Conservation (phyloP, 2,329 filamentous ascomycete species). For the Macrophomina tecta region DNA sequence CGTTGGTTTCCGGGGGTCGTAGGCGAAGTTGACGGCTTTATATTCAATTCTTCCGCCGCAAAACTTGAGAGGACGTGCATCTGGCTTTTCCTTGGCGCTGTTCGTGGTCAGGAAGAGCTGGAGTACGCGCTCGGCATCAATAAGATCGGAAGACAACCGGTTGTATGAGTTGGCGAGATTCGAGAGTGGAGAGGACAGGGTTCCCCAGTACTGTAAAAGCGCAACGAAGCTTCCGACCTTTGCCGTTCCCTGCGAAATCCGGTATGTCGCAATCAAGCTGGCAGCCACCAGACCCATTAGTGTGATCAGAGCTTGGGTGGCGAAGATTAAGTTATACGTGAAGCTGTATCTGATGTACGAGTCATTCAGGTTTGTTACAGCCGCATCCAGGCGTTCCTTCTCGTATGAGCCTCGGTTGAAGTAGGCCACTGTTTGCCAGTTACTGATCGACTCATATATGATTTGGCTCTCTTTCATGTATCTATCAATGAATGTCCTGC, state of each 20-base stretch:
- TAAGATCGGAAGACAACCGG: slow-evolving; percentile 28
- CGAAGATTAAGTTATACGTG: slow-evolving; percentile 32
- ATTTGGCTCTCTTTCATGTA: slow-evolving; percentile 58
- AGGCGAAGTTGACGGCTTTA: slow-evolving; percentile 61
- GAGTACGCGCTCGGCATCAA: slow-evolving; percentile 32
- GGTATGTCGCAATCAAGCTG: slow-evolving; percentile 60
- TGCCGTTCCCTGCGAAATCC: slow-evolving; percentile 48
- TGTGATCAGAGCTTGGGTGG: slow-evolving; percentile 55
- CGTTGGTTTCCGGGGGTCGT: slow-evolving; percentile 59
- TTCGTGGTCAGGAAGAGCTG: slow-evolving; percentile 30
- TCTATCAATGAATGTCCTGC: slow-evolving; percentile 50
- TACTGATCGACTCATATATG: slow-evolving; percentile 64
- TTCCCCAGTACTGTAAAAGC: slow-evolving; percentile 70
- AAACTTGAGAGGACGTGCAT: slow-evolving; percentile 46
- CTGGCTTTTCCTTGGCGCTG: slow-evolving; percentile 24
- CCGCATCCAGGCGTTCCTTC: slow-evolving; percentile 54
- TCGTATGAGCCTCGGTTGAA: slow-evolving; percentile 66
- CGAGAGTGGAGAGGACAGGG: slow-evolving; percentile 56
- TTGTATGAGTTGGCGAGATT: slow-evolving; percentile 31
- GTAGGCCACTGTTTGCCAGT: slow-evolving; percentile 65
- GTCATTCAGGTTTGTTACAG: slow-evolving; percentile 45
- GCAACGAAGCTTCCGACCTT: slow-evolving; percentile 68
- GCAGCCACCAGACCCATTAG: slow-evolving; percentile 56
- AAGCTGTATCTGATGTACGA: slow-evolving; percentile 43
- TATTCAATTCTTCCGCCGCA: slow-evolving; percentile 60